Base-by-base conservation (phyloP, 352 stramenopile genomes). In the Globisporangium perplexum region DNA sequence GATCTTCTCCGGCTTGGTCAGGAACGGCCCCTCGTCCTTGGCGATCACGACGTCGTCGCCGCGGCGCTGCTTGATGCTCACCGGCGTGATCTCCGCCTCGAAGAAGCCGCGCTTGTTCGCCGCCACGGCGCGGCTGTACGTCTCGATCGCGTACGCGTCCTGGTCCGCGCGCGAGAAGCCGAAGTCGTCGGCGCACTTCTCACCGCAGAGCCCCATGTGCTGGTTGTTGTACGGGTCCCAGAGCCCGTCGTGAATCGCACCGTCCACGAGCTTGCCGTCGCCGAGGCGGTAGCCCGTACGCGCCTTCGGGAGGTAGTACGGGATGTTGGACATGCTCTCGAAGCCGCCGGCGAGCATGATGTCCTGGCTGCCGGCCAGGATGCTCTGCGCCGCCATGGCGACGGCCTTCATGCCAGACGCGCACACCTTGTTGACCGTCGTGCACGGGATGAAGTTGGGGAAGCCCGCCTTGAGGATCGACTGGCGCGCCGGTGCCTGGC, bases 401-500 rank as follows among this genome's bases (percentile, higher is more conserved):
- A 93, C 41, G 38, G 83, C 53, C 69, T 98, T 98, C 89, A 98
- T 97, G 31, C 92, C 93, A 2, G 78, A 96, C 4, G 93, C 96
- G 68, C 97, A 99, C 24, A 99, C 96, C 68, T 99, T 99, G 80
- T 99, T 99, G 11, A 99, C 73, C 0, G 97, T 99, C 42, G 95
- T 99, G 74, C 94, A 98, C 35, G 96, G 87, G 36, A 97, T 97
- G 20, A 72, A 88, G 55, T 94, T 73, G 2, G 87, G 83, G 59
- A 99, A 86, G 6, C 95, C 95, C 12, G 83, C 90, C 63, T 93
- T 94, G 35, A 96, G 69, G 24, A 90, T 74, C 14, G 96, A 95
- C 71, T 99, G 97, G 26, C 95, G 82, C 45, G 94, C 90, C 0
- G 97, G 97, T 28, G 96, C 96, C 73, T 99, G 97, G 28, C 97